A percentile compares a stretch with the other conserved stretches of the same genome.
These are phyloP conservation scores for Favolaschia claudopus DNA, from an alignment of 768 basidiomycete species.

Conservation along the genomic window DNA sequence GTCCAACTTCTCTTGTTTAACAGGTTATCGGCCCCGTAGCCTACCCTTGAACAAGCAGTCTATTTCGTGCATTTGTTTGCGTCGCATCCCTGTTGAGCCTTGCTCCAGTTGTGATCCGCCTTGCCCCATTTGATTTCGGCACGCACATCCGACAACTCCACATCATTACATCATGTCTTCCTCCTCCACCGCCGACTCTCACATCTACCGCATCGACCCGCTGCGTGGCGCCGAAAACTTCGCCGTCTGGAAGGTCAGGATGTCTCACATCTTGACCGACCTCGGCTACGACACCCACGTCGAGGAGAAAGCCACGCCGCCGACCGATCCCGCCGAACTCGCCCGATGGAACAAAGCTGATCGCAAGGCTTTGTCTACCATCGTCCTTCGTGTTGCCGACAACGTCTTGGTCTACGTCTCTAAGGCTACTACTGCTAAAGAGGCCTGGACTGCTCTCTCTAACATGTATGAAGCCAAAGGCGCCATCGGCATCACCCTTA, in stretches of 20 bases:
- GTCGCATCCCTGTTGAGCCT: slow-evolving; percentile 5
- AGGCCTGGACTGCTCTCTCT: slow-evolving; percentile 38
- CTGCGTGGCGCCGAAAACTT: slow-evolving; percentile 26
- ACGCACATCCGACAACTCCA: not conserved
- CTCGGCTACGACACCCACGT: slow-evolving; percentile 13
- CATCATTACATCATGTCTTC: slow-evolving; percentile 22
- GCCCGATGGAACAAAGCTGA: slow-evolving; percentile 37
- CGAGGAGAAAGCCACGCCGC: not conserved
- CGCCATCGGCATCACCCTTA: slow-evolving; percentile 33
- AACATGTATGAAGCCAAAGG: slow-evolving; percentile 38
- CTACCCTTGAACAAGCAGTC: too few species aligned
- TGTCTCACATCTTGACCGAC: slow-evolving; percentile 31
- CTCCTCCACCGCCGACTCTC: slow-evolving; percentile 1
- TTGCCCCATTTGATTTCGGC: slow-evolving; percentile 8
- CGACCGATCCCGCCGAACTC: slow-evolving; percentile 6
- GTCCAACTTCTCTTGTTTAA: too few species aligned
- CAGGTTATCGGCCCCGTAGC: too few species aligned
- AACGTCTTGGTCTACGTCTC: slow-evolving; percentile 36
- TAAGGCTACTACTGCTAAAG: slow-evolving; percentile 28
- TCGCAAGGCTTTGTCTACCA: slow-evolving; percentile 36
- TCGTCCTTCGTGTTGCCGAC: slow-evolving; percentile 37
- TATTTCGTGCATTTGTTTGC: not conserved
- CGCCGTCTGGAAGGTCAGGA: slow-evolving; percentile 29
- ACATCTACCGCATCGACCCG: slow-evolving; percentile 24
- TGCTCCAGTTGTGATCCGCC: slow-evolving; percentile 11